These are phyloP conservation scores for Albizia julibrissin DNA, from an alignment of 306 rosid species.

Conservation along the genomic window DNA sequence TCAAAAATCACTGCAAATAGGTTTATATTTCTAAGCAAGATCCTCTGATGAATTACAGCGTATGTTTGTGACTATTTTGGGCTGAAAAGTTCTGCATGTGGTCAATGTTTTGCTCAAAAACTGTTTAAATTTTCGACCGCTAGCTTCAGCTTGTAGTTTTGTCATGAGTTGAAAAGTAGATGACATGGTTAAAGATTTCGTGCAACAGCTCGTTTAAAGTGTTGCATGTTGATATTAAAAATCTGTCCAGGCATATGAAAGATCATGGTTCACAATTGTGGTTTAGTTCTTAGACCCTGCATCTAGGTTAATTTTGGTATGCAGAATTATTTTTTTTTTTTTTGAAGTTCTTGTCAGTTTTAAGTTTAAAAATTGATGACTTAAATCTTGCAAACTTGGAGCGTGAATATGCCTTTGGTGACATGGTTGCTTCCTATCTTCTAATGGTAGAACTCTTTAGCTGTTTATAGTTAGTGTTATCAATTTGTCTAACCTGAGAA, in stretches of 20 bases:
- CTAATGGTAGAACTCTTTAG: neutral
- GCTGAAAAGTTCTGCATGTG: neutral
- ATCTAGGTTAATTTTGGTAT: neutral
- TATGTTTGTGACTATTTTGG: neutral
- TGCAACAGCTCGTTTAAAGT: no score
- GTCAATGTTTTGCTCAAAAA: no score
- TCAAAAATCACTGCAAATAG: neutral
- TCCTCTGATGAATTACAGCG: no score
- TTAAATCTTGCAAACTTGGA: neutral
- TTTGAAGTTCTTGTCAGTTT: neutral
- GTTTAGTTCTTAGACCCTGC: neutral
- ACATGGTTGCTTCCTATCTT: neutral
- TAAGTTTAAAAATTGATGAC: neutral
- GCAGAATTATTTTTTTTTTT: neutral
- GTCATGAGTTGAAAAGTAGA: neutral
- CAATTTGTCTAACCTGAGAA: neutral
- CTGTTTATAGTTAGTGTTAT: neutral
- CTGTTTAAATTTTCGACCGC: no score
- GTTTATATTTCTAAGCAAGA: neutral
- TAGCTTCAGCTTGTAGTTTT: neutral
- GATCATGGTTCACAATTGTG: no score
- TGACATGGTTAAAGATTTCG: no score
- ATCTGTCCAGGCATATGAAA: no score
- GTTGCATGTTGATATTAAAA: no score
- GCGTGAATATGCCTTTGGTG: neutral